Evolutionary conservation across 352 stramenopile genomes (phyloP), one percentile per base, ranked within the genome.

Genomic region (Phytophthora syringae): DNA sequence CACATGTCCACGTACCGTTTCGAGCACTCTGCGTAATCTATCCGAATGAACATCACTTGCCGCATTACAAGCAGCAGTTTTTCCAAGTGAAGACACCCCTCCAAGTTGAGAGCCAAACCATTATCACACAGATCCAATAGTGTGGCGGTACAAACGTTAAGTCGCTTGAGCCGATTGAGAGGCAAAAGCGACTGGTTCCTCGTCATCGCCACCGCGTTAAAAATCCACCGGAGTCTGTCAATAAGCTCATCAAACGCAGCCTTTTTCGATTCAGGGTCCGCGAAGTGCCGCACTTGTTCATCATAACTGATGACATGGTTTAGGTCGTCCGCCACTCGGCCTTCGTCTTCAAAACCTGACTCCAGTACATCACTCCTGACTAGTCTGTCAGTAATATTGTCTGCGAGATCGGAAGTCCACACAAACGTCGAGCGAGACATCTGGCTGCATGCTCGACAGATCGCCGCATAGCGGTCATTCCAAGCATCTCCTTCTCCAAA

Each of bases 211-310:
- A 61, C 45, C 13, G 52, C 60, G 13, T 57, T 69, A 16, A 64
- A 60, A 44, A 69, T 45, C 45, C 45, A 69, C 27, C 39, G 32
- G 22, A 69, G 28, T 13, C 61, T 5, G 32, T 64, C 53, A 18
- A 69, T 69, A 39, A 64, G 60, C 24, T 69, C 53, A 28, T 63
- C 47, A 53, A 69, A 64, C 2, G 37, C 47, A 18, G 10, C 20
- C 18, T 56, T 53, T 49, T 69, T 58, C n/a, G 27, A 20, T 11
- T 11, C 50, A 15, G 43, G 13, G 11, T 34, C 25, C 7, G 16
- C 18, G 4, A 43, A 10, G 18, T 43, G 15, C 5, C 48, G 48
- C 7, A 54, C 48, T 44, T 54, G 15, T 12, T 54, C 45, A 3
- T 52, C 28, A 15, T 52, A 52, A 25, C 40, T 48, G 9, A 20